Evolutionary conservation across 169 alveolate genomes (phyloP).

Genomic region (Cryptosporidium ubiquitum): DNA sequence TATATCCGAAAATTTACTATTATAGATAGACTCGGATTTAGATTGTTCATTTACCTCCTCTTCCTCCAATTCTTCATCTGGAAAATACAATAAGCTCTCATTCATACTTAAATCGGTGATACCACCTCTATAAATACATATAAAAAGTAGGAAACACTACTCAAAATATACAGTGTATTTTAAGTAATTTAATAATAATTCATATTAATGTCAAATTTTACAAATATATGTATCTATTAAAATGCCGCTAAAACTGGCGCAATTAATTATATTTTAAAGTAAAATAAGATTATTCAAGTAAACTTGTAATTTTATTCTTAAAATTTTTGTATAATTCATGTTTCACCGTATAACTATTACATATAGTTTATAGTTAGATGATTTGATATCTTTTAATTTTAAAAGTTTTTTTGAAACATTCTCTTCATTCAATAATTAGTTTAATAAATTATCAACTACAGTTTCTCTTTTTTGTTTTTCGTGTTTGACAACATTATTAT

Average conservation of each 20-base stretch:
- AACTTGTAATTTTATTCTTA: too few relatives aligned
- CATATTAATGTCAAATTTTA: neutral
- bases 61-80: conserved; percentile 19
- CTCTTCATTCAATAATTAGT: too few relatives aligned
- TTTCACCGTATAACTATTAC: too few relatives aligned
- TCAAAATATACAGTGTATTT: neutral
- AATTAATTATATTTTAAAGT: neutral
- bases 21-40: conserved; percentile 60
- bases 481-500: too few relatives aligned
- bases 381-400: neutral
- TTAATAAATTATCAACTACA: too few relatives aligned
- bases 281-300: too few relatives aligned
- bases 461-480: too few relatives aligned
- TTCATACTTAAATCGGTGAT: neutral
- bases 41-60: neutral
- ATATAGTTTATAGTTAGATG: neutral
- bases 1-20: conserved; percentile 65
- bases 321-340: too few relatives aligned
- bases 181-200: neutral
- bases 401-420: neutral
- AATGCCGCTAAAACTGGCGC: neutral
- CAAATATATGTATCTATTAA: neutral
- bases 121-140: neutral
- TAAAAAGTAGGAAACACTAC: neutral
- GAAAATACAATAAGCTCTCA: conserved; percentile 27